These are phyloP conservation scores for Abrus pulchellus DNA, from an alignment of 306 rosid genomes.

Conservation along the genomic window DNA sequence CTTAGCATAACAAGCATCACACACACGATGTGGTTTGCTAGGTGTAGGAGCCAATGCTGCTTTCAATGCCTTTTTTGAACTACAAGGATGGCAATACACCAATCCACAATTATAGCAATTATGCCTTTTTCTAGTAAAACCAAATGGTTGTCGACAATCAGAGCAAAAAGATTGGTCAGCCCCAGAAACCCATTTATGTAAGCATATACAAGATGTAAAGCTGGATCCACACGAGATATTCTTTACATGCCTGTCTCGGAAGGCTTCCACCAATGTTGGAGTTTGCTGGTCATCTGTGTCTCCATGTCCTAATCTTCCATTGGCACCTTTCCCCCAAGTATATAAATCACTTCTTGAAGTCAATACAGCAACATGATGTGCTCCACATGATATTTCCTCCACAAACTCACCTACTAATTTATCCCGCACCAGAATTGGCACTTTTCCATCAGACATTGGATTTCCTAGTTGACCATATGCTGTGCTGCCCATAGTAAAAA, in stretches of 20 bases:
- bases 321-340: conserved; percentile 97
- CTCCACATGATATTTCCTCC: conserved; percentile 91
- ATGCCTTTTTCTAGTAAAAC: conserved; percentile 94
- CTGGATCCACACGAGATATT: conserved; percentile 83
- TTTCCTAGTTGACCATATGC: conserved; percentile 88
- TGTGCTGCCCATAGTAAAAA: conserved; percentile 85
- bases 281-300: conserved; percentile 71
- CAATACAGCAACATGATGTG: conserved; percentile 79
- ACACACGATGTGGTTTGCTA: conserved; percentile 96
- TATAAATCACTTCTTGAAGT: conserved; percentile 95
- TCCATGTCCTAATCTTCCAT: conserved; percentile 96
- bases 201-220: conserved; percentile 84
- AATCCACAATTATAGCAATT: conserved; percentile 95
- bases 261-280: conserved; percentile 88
- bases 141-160: conserved; percentile 94
- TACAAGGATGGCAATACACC: conserved; percentile 93
- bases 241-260: conserved; percentile 85
- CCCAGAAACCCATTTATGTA: conserved; percentile 96
- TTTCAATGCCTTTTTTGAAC: conserved; percentile 83
- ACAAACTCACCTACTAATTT: conserved; percentile 87
- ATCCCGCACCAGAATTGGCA: conserved; percentile 83
- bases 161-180: conserved; percentile 94
- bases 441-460: conserved; percentile 80
- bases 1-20: conserved; percentile 85
- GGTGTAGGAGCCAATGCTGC: conserved; percentile 98